Evolutionary conservation across 805 yeast genomes (phyloP).

Genomic region (Ogataea minuta): DNA sequence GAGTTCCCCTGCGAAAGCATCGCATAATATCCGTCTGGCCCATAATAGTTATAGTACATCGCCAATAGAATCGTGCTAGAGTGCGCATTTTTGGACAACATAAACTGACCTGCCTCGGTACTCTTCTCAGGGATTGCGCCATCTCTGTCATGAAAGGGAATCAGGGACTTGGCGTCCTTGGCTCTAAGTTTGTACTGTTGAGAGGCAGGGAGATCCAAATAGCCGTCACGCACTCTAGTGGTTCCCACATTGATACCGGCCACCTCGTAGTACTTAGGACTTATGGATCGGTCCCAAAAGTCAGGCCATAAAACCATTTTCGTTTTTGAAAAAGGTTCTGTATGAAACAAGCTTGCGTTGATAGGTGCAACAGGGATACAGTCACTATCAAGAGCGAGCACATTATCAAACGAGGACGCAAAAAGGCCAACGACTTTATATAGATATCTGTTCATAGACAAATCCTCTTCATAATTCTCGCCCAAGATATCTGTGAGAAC

Average conservation of each 20-base stretch:
- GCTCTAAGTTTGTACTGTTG: conserved; percentile 18
- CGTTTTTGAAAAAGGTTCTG: conserved; percentile 41
- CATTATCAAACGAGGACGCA: conserved; percentile 47
- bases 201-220: conserved; percentile 23
- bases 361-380: conserved; percentile 47
- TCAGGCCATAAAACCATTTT: conserved; percentile 64
- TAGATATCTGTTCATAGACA: conserved; percentile 33
- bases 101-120: conserved; percentile 63
- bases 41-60: conserved; percentile 57
- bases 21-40: conserved; percentile 57
- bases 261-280: conserved; percentile 58
- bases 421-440: conserved; percentile 39
- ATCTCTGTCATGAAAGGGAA: conserved; percentile 56
- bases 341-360: conserved; percentile 50
- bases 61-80: conserved; percentile 53
- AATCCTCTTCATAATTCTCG: conserved; percentile 23
- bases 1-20: conserved; percentile 55
- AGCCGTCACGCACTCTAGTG: conserved; percentile 36
- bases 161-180: conserved; percentile 20
- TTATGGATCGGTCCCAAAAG: conserved; percentile 65
- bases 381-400: conserved; percentile 45
- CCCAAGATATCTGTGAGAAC: conserved; percentile 39
- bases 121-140: conserved; percentile 63
- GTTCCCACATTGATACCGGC: conserved; percentile 41
- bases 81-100: conserved; percentile 55